phyloP scores from a whole-genome alignment of 2,329 filamentous ascomycete species.

The Colletotrichum australisinense region DNA sequence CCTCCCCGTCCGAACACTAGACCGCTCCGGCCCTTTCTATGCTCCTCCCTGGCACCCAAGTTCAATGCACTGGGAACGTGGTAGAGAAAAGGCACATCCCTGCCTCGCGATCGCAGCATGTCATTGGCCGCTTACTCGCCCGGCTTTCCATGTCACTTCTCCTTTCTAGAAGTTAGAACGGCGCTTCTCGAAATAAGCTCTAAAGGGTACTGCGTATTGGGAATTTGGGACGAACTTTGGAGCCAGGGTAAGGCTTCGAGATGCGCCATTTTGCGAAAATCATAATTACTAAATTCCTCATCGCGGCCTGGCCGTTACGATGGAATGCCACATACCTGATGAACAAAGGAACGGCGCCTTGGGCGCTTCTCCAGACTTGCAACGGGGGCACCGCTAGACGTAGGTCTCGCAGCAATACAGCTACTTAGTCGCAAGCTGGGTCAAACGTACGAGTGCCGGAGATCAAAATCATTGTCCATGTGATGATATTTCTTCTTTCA shows the following conservation, averaged over 20 bases:
- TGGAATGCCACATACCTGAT: not conserved
- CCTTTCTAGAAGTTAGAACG: not conserved
- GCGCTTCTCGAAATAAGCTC: slow-evolving; percentile 19
- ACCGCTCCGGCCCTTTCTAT: not conserved
- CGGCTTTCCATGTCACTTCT: not conserved
- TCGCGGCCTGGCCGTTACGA: not conserved
- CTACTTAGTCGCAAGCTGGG: not conserved
- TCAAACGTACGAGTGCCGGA: not conserved
- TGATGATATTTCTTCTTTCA: slow-evolving; percentile 26
- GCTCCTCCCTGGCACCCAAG: slow-evolving; percentile 11
- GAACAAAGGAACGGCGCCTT: slow-evolving; percentile 1
- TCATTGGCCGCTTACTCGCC: not conserved
- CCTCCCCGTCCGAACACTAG: slow-evolving; percentile 12
- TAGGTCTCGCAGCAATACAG: not conserved
- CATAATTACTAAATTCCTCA: not conserved
- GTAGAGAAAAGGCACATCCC: slow-evolving; percentile 1
- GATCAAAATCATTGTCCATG: not conserved
- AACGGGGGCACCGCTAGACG: not conserved
- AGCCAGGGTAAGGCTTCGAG: slow-evolving; percentile 3
- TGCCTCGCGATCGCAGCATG: not conserved
- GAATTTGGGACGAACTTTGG: not conserved
- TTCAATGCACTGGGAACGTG: slow-evolving; percentile 11
- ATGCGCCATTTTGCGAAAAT: not conserved
- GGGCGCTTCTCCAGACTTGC: not conserved
- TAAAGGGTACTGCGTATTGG: not conserved